Conservation (phyloP, 495 filamentous ascomycete genomes). For the Stereocaulon alpinum region DNA sequence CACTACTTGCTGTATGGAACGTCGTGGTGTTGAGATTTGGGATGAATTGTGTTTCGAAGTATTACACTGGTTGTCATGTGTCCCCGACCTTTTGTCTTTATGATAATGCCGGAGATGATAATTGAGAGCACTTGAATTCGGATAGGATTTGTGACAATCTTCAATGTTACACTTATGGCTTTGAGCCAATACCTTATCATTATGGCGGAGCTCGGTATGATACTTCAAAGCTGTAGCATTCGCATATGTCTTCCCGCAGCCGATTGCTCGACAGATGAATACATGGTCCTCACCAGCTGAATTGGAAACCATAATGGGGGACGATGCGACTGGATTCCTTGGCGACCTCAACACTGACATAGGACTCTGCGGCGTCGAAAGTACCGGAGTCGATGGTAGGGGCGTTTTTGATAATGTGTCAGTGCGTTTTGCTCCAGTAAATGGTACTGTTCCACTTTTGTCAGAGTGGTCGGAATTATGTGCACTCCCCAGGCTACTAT, state of each 20-base stretch:
- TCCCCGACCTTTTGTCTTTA: not conserved
- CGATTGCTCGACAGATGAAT: not conserved
- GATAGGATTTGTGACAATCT: slow-evolving; percentile 2
- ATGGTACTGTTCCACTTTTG: not conserved
- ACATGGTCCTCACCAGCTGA: not conserved
- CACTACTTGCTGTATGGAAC: not conserved
- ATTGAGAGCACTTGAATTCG: not conserved
- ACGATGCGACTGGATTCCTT: not conserved
- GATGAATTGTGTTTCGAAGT: not conserved
- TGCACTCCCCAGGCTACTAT: slow-evolving; percentile 17
- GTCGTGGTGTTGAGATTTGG: not conserved
- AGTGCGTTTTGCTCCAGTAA: not conserved
- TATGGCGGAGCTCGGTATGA: not conserved
- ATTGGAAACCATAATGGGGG: not conserved
- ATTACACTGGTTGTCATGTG: not conserved
- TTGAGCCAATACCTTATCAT: not conserved
- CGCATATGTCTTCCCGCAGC: slow-evolving; percentile 2
- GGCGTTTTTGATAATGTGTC: not conserved
- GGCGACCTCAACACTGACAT: not conserved
- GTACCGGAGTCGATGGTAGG: not conserved
- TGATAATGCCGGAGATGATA: slow-evolving; percentile 1
- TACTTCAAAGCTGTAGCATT: not conserved
- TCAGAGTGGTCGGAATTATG: not conserved
- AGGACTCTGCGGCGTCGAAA: not conserved
- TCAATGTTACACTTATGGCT: not conserved